Conservation (phyloP, 1,139 yeast genomes). For the Suhomyces atakaporum region DNA sequence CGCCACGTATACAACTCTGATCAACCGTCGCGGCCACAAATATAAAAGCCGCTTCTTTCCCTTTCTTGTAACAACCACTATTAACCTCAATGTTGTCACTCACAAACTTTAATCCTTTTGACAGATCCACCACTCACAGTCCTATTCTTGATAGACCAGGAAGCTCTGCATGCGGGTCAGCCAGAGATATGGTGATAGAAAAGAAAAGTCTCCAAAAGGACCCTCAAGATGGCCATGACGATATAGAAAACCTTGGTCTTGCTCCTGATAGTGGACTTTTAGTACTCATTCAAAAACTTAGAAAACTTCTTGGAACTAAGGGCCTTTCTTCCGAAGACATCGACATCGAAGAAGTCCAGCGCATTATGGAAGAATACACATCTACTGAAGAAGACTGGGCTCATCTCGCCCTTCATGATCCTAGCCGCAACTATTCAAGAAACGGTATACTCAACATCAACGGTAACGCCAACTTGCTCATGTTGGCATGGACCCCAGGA, state of each 20-base stretch:
- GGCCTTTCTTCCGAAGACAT: slow-evolving; percentile 53
- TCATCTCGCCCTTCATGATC: slow-evolving; percentile 58
- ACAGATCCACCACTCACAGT: slow-evolving; percentile 5
- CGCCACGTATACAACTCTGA: not conserved
- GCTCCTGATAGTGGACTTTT: slow-evolving; percentile 17
- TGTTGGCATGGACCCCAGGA: slow-evolving; percentile 76
- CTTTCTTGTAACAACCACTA: not conserved
- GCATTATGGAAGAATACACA: slow-evolving; percentile 50
- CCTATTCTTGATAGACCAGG: slow-evolving; percentile 5
- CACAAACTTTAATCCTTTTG: slow-evolving; percentile 12
- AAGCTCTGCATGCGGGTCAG: slow-evolving; percentile 4
- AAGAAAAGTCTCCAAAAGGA: not conserved
- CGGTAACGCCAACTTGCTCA: slow-evolving; percentile 65
- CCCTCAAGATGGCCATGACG: not conserved
- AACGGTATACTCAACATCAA: slow-evolving; percentile 71
- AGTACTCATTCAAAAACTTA: slow-evolving; percentile 31
- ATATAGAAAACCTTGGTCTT: slow-evolving; percentile 20
- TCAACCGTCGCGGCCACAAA: slow-evolving; percentile 6
- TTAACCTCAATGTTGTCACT: slow-evolving; percentile 9
- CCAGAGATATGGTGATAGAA: not conserved
- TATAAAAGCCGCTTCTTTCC: slow-evolving; percentile 7
- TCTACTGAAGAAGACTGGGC: slow-evolving; percentile 60
- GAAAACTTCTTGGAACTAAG: slow-evolving; percentile 34
- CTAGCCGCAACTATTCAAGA: slow-evolving; percentile 51
- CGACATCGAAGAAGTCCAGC: slow-evolving; percentile 50